Evolutionary conservation across 495 filamentous ascomycete species (phyloP).

Genomic region (Cercophora sp.): DNA sequence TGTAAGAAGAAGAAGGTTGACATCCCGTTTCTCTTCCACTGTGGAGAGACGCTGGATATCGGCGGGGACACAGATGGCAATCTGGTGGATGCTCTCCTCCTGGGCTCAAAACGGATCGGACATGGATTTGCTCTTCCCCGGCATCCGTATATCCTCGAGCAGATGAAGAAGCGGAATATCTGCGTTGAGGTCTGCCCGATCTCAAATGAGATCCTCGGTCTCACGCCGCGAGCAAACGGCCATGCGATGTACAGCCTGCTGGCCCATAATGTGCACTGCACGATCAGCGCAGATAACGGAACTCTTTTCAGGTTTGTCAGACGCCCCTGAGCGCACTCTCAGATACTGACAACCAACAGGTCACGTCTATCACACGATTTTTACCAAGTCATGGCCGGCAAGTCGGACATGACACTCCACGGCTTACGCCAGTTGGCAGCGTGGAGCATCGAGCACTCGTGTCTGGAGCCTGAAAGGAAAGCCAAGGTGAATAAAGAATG

Average conservation of each 20-base stretch:
- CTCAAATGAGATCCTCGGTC: slow-evolving; percentile 71
- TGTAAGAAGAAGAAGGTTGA: slow-evolving; percentile 66
- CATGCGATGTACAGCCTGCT: slow-evolving; percentile 50
- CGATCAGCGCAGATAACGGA: slow-evolving; percentile 52
- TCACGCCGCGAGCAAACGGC: slow-evolving; percentile 43
- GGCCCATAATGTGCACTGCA: slow-evolving; percentile 50
- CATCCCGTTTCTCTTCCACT: slow-evolving; percentile 95
- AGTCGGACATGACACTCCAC: slow-evolving; percentile 46
- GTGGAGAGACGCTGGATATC: slow-evolving; percentile 80
- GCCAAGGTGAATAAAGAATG: slow-evolving; percentile 33
- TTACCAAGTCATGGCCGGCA: slow-evolving; percentile 52
- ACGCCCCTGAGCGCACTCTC: no score
- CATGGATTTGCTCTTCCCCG: slow-evolving; percentile 87
- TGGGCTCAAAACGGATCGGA: slow-evolving; percentile 81
- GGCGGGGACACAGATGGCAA: slow-evolving; percentile 77
- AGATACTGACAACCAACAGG: slow-evolving; percentile 22
- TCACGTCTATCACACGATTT: slow-evolving; percentile 56
- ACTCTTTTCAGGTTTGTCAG: slow-evolving; percentile 50
- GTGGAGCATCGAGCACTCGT: slow-evolving; percentile 54
- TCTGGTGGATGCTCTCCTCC: slow-evolving; percentile 79
- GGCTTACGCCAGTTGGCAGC: slow-evolving; percentile 51
- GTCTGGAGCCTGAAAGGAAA: slow-evolving; percentile 35
- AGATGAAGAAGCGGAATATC: slow-evolving; percentile 77
- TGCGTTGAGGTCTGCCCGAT: slow-evolving; percentile 88
- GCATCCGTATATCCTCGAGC: slow-evolving; percentile 76